Evolutionary conservation across 2,329 filamentous ascomycete species (phyloP).

Genomic region (Dothistroma pini): DNA sequence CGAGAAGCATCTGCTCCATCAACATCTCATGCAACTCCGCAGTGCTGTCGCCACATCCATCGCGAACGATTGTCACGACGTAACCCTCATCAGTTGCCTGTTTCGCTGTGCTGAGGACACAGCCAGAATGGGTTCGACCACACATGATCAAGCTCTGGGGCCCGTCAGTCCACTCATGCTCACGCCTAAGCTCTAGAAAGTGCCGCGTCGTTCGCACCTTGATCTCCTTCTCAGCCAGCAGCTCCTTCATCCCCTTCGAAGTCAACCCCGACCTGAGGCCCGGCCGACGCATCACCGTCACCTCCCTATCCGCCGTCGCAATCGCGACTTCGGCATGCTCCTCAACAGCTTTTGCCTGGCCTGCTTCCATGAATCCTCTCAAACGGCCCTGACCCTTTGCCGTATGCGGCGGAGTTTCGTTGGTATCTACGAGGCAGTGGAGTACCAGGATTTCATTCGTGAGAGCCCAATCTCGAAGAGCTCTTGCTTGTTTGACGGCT

Average conservation of each 20-base stretch:
- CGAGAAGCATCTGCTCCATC: slow-evolving; percentile 9
- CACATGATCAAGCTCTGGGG: slow-evolving; percentile 12
- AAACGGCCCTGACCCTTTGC: background rate
- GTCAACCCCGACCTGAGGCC: slow-evolving; percentile 15
- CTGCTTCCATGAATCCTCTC: background rate
- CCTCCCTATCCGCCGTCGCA: background rate
- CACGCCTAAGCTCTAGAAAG: too few species aligned
- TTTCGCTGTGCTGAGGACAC: slow-evolving; percentile 15
- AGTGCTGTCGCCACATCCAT: slow-evolving; percentile 17
- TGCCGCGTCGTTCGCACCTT: background rate
- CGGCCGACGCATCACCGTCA: slow-evolving; percentile 7
- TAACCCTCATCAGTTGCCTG: slow-evolving; percentile 16
- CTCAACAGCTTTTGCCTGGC: background rate
- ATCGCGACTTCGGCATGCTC: background rate
- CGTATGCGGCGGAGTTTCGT: background rate
- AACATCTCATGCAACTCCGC: slow-evolving; percentile 16
- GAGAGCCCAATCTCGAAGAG: slow-evolving; percentile 17
- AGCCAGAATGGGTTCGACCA: slow-evolving; percentile 15
- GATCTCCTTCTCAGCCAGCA: slow-evolving; percentile 13
- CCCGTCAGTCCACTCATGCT: too few species aligned
- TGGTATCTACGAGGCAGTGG: slow-evolving; percentile 15
- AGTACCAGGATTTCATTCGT: slow-evolving; percentile 14
- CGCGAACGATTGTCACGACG: slow-evolving; percentile 15
- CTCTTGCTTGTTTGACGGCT: slow-evolving; percentile 3
- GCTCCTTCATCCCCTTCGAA: slow-evolving; percentile 8